phyloP scores from a whole-genome alignment of 495 filamentous ascomycete species.

The Penicillium pancosmium region DNA sequence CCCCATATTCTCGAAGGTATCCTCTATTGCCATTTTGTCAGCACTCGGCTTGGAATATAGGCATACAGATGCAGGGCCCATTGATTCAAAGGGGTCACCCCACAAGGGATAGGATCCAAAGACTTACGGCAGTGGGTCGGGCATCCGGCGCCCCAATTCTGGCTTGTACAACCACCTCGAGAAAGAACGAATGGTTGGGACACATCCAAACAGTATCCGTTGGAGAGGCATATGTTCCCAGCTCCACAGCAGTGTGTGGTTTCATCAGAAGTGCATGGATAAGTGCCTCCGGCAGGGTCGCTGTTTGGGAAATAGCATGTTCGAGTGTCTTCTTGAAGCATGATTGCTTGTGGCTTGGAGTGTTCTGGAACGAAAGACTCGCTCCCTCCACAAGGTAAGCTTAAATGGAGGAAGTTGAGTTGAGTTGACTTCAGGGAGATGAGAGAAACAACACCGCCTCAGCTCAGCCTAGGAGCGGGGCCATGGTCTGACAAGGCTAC shows the following conservation, averaged over 20 bases:
- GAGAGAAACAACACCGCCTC: neutral
- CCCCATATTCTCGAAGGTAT: slow-evolving; percentile 13
- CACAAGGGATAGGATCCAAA: neutral
- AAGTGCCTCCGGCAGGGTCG: neutral
- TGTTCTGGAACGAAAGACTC: neutral
- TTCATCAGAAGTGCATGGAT: slow-evolving; percentile 20
- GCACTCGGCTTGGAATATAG: neutral
- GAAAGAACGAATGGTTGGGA: slow-evolving; percentile 21
- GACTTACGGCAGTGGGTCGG: slow-evolving; percentile 23
- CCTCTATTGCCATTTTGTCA: slow-evolving; percentile 1
- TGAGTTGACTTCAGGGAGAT: neutral
- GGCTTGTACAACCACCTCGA: slow-evolving; percentile 19
- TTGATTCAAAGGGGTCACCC: neutral
- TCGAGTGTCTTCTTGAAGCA: slow-evolving; percentile 12
- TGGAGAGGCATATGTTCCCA: slow-evolving; percentile 18
- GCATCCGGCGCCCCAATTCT: slow-evolving; percentile 20
- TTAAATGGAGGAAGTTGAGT: neutral
- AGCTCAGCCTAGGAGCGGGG: neutral
- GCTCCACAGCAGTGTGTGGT: slow-evolving; percentile 19
- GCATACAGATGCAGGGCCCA: neutral
- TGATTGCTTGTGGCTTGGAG: slow-evolving; percentile 2
- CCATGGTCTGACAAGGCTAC: neutral
- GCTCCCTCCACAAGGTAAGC: neutral
- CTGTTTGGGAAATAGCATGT: slow-evolving; percentile 24
- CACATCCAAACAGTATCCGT: slow-evolving; percentile 23